These are phyloP conservation scores for Rhizoctonia solani DNA, from an alignment of 1,284 basidiomycete species.

Conservation along the genomic window DNA sequence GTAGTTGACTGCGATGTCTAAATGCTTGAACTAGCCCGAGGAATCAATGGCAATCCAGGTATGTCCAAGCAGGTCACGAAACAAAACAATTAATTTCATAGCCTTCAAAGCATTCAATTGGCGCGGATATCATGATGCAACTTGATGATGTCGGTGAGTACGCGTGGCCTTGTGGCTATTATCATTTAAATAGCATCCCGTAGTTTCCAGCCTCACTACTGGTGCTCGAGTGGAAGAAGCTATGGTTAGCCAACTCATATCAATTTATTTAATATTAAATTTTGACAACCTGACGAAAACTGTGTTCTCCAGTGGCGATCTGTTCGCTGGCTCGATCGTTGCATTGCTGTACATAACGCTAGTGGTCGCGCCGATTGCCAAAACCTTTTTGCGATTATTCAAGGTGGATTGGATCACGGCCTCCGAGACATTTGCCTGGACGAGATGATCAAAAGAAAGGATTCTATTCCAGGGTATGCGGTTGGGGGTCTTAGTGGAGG, in stretches of 20 bases:
- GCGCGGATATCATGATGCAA: conserved; percentile 90
- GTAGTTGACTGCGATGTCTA: conserved; percentile 38
- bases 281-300: too few relatives aligned
- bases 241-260: conserved; percentile 49
- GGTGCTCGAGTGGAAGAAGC: conserved; percentile 81
- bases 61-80: neutral
- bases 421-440: conserved; percentile 75
- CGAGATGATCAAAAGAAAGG: conserved; percentile 75
- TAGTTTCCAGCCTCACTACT: conserved; percentile 72
- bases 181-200: neutral
- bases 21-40: conserved; percentile 61
- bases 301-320: conserved; percentile 61
- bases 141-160: conserved; percentile 81
- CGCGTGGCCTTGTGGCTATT: neutral
- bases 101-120: conserved; percentile 80
- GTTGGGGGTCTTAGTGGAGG: conserved; percentile 79
- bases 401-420: conserved; percentile 72
- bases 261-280: conserved; percentile 34
- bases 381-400: conserved; percentile 86
- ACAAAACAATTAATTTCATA: conserved; percentile 1
- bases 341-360: conserved; percentile 69
- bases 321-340: conserved; percentile 82
- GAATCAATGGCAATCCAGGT: conserved; percentile 62
- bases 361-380: conserved; percentile 66
- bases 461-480: conserved; percentile 76